Percentiles rank a stretch among this genome's conserved stretches.
phyloP scores from a whole-genome alignment of 2,329 filamentous ascomycete genomes.

The Cordyceps sp. region DNA sequence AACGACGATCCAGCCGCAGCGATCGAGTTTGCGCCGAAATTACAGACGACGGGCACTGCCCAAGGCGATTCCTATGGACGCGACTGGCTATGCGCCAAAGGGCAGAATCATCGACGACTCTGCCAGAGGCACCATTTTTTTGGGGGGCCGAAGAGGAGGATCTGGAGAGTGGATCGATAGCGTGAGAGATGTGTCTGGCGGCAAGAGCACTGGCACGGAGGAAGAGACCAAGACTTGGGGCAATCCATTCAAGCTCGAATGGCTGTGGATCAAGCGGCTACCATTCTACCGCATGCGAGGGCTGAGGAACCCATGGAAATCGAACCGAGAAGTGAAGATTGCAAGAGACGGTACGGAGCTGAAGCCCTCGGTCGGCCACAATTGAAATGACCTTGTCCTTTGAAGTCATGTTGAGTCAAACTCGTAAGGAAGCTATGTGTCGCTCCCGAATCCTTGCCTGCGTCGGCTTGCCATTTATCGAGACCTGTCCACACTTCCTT shows the following conservation, averaged over 20 bases:
- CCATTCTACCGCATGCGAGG: slow-evolving; percentile 83
- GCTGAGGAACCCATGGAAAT: slow-evolving; percentile 85
- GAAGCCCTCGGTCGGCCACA: slow-evolving; percentile 64
- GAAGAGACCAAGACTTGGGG: slow-evolving; percentile 56
- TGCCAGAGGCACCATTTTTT: slow-evolving; percentile 85
- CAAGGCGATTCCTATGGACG: slow-evolving; percentile 63
- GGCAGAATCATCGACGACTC: slow-evolving; percentile 88
- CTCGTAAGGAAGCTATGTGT: too few relatives aligned
- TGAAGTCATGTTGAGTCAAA: too few relatives aligned
- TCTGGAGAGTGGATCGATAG: slow-evolving; percentile 24
- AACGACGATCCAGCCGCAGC: slow-evolving; percentile 56
- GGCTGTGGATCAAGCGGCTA: slow-evolving; percentile 67
- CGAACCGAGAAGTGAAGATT: slow-evolving; percentile 90
- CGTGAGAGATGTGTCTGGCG: slow-evolving; percentile 19
- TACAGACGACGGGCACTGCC: slow-evolving; percentile 42
- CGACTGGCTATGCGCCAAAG: slow-evolving; percentile 61
- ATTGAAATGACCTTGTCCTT: slow-evolving; percentile 67
- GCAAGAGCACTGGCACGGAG: slow-evolving; percentile 24
- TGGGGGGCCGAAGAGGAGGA: slow-evolving; percentile 70
- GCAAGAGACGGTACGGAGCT: slow-evolving; percentile 87
- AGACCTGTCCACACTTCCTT: too few relatives aligned
- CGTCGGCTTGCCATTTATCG: too few relatives aligned
- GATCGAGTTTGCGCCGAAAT: slow-evolving; percentile 51
- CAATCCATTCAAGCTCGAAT: slow-evolving; percentile 81
- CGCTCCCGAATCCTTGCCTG: too few relatives aligned